Percentiles rank a stretch among this genome's conserved stretches.
Evolutionary conservation across 306 rosid species (phyloP).

Genomic region (Gleditsia sinensis): DNA sequence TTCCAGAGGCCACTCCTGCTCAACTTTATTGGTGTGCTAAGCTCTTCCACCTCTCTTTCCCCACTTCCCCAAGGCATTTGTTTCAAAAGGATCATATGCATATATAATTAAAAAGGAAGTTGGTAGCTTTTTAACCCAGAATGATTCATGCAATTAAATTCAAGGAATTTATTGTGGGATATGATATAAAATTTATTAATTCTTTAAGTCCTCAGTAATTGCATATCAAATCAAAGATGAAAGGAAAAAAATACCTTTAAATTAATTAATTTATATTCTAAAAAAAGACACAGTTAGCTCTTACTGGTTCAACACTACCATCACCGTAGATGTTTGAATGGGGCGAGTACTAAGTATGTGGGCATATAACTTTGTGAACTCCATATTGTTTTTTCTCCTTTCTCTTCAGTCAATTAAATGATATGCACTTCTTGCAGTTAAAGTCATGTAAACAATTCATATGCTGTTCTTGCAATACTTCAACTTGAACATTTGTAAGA

Average conservation of each 20-base stretch:
- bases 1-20: slow-evolving; percentile 86
- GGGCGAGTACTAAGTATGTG: neutral
- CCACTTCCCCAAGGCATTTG: neutral
- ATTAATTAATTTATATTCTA: neutral
- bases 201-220: neutral
- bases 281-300: neutral
- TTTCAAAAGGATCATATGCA: slow-evolving; percentile 28
- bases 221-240: slow-evolving; percentile 1
- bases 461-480: neutral
- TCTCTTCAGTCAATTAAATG: neutral
- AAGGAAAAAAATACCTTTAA: neutral
- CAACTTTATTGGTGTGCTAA: slow-evolving; percentile 72
- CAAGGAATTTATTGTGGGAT: neutral
- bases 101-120: slow-evolving; percentile 13
- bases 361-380: slow-evolving; percentile 8
- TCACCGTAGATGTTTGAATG: neutral
- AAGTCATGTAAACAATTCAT: neutral
- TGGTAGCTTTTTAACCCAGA: neutral
- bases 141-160: slow-evolving; percentile 3
- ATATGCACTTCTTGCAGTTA: neutral
- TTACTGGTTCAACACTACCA: neutral
- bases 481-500: neutral
- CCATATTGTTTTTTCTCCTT: slow-evolving; percentile 14
- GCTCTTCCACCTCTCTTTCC: slow-evolving; percentile 23
- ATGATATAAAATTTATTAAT: neutral